Conservation (phyloP, 2,329 filamentous ascomycete genomes). For the Verticillium tricorpus region DNA sequence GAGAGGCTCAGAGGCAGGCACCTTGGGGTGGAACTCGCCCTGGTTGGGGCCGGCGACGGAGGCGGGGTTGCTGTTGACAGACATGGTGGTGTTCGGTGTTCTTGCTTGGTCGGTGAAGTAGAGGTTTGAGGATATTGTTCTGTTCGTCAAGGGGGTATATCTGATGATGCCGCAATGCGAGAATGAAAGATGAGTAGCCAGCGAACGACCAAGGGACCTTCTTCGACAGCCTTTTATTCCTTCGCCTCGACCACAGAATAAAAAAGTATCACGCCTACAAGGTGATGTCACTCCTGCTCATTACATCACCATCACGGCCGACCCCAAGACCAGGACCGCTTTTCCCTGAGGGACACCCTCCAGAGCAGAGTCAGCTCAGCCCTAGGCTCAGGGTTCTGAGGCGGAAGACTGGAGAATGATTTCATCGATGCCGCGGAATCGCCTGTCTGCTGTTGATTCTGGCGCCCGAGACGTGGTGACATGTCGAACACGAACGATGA, state of each 20-base stretch:
- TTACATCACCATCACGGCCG: background rate
- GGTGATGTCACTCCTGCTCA: background rate
- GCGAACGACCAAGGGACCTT: background rate
- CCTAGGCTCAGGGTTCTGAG: background rate
- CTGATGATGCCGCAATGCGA: background rate
- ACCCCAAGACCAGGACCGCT: background rate
- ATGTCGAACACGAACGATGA: background rate
- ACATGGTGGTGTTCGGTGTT: slow-evolving; percentile 26
- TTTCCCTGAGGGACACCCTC: background rate
- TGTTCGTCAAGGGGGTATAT: background rate
- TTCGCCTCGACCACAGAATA: background rate
- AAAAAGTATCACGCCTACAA: background rate
- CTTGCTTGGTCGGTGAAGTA: background rate
- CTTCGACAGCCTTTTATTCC: background rate
- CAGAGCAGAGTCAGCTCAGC: background rate
- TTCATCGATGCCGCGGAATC: background rate
- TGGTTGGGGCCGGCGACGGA: slow-evolving; percentile 36
- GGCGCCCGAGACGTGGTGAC: background rate
- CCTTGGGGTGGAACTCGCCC: slow-evolving; percentile 50
- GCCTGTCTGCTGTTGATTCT: background rate
- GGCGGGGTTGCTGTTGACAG: slow-evolving; percentile 41
- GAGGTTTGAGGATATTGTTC: background rate
- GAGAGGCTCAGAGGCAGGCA: slow-evolving; percentile 47
- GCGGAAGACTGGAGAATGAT: background rate
- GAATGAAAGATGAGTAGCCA: background rate